Evolutionary conservation across 2,329 filamentous ascomycete species (phyloP).

Genomic region (Pseudogymnoascus sp.): DNA sequence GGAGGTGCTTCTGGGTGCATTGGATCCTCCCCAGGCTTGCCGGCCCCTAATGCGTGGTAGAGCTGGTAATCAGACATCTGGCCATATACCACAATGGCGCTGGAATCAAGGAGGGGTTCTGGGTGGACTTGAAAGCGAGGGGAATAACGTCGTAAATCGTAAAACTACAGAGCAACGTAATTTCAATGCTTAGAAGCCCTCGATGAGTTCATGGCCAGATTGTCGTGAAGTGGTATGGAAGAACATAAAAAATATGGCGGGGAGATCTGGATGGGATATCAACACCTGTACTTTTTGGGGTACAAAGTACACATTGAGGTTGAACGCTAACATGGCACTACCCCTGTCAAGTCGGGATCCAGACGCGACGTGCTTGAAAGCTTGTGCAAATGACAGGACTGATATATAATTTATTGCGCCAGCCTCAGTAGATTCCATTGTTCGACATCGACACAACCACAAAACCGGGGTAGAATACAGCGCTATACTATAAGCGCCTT

Average conservation of each 20-base stretch:
- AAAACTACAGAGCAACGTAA: not conserved
- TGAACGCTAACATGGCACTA: conserved; percentile 3
- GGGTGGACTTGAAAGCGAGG: not conserved
- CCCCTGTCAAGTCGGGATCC: not conserved
- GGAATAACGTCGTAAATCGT: conserved; percentile 3
- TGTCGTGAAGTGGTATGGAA: not conserved
- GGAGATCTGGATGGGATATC: conserved; percentile 8
- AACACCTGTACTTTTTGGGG: conserved; percentile 8
- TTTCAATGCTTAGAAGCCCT: not conserved
- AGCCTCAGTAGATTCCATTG: not conserved
- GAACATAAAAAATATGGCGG: conserved; percentile 3
- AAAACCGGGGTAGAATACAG: not conserved
- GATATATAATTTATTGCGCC: conserved; percentile 5
- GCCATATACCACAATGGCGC: conserved; percentile 10
- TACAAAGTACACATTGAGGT: conserved; percentile 6
- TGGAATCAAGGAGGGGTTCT: not conserved
- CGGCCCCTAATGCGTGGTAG: conserved; percentile 50
- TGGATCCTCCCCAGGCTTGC: conserved; percentile 45
- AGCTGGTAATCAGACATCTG: conserved; percentile 48
- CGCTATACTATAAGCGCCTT: not conserved
- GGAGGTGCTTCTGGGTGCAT: conserved; percentile 43
- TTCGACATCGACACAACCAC: not conserved
- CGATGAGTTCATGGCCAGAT: not conserved
- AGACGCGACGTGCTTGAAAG: conserved; percentile 1
- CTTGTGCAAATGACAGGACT: conserved; percentile 9